phyloP scores from a whole-genome alignment of 805 yeast species.

The Spathaspora sp. region DNA sequence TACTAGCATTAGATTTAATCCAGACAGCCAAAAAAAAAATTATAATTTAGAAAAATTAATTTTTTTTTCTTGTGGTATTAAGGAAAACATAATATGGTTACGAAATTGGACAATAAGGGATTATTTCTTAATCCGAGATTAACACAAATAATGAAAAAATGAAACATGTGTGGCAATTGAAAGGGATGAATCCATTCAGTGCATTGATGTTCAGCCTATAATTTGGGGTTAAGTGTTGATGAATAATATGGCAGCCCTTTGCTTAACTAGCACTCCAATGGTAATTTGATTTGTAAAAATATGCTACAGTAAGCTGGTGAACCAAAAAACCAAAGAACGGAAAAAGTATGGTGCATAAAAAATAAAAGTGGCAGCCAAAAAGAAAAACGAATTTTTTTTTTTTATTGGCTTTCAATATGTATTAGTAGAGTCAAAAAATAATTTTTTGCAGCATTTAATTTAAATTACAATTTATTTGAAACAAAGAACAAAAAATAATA shows the following conservation, averaged over 20 bases:
- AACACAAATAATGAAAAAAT: background rate
- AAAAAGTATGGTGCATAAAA: background rate
- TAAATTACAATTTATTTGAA: background rate
- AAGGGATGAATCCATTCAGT: background rate
- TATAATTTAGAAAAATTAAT: background rate
- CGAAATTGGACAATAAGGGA: background rate
- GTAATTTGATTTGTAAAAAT: background rate
- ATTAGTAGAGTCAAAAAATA: no score
- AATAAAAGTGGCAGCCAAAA: background rate
- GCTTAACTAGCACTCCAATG: background rate
- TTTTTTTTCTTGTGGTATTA: no score
- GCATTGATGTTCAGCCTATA: background rate
- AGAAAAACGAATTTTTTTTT: background rate
- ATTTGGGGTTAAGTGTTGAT: no score
- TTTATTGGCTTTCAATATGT: no score
- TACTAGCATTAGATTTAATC: background rate
- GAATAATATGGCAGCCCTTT: no score
- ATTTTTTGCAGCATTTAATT: conserved; percentile 2
- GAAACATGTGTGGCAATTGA: background rate
- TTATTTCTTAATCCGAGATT: background rate
- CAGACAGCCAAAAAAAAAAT: background rate
- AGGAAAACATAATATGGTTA: background rate
- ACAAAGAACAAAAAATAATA: background rate
- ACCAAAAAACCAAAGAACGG: background rate
- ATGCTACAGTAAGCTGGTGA: background rate